Evolutionary conservation across 225 moss, liverwort and hornwort genomes (phyloP).

Genomic region (Bryum argenteum): DNA sequence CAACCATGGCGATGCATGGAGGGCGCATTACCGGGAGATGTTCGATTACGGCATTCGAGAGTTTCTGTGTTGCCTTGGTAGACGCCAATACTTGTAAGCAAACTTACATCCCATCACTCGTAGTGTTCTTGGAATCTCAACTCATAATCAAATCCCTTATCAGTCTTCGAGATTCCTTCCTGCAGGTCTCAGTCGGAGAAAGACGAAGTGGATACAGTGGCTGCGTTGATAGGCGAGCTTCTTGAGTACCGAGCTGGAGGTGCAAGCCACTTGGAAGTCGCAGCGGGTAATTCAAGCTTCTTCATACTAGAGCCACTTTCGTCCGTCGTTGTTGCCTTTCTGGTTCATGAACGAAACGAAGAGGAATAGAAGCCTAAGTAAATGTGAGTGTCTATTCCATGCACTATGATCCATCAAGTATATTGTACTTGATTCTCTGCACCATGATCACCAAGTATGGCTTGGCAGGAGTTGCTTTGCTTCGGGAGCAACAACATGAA

Average conservation of each 20-base stretch:
- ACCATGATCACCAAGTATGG: too few relatives aligned
- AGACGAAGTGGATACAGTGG: constrained; percentile 84
- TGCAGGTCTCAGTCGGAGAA: constrained; percentile 67
- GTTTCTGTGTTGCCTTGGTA: constrained; percentile 78
- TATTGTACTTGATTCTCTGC: too few relatives aligned
- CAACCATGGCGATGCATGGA: constrained; percentile 77
- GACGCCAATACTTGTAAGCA: constrained; percentile 71
- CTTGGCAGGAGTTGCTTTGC: constrained; percentile 61
- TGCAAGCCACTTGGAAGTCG: constrained; percentile 83
- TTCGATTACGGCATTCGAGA: constrained; percentile 89
- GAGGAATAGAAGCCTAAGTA: too few relatives aligned
- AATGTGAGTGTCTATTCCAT: too few relatives aligned
- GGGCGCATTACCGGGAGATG: constrained; percentile 86
- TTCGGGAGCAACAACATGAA: constrained; percentile 43
- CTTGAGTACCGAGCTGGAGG: constrained; percentile 84
- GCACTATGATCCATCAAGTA: too few relatives aligned
- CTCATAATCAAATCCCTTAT: too few relatives aligned
- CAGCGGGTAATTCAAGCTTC: constrained; percentile 55
- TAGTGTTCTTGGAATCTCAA: too few relatives aligned
- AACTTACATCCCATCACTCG: not conserved
- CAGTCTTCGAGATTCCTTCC: not conserved
- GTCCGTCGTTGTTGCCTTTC: constrained; percentile 7
- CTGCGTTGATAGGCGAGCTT: constrained; percentile 77
- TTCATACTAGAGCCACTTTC: too few relatives aligned
- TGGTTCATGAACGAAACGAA: too few relatives aligned